Conservation (phyloP, 2,329 filamentous ascomycete genomes). For the Paraphaeosphaeria sporulosa region DNA sequence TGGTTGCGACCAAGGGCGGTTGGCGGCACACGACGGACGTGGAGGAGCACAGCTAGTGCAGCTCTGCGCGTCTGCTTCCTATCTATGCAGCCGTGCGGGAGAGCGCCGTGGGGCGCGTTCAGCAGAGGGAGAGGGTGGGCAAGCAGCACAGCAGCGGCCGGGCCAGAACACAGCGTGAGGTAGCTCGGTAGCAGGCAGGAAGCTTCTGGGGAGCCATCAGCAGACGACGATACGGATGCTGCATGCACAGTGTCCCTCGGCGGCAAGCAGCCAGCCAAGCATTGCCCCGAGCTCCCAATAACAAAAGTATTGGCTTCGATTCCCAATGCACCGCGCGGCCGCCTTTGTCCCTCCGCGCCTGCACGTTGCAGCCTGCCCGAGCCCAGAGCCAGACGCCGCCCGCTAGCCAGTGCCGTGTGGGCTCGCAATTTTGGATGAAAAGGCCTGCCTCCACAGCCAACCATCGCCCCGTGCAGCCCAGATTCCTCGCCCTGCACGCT, state of each 20-base stretch:
- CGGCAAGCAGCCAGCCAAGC: conserved; percentile 13
- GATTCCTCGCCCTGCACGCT: conserved; percentile 8
- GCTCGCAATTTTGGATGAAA: conserved; percentile 26
- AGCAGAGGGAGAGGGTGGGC: too few relatives aligned
- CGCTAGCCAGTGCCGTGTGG: not conserved
- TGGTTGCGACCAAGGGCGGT: not conserved
- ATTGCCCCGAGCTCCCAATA: conserved; percentile 20
- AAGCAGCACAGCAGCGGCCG: too few relatives aligned
- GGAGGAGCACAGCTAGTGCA: not conserved
- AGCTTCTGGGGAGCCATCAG: not conserved
- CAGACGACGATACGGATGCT: not conserved
- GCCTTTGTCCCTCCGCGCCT: conserved; percentile 10
- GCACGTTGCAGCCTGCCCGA: not conserved
- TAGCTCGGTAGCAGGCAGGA: too few relatives aligned
- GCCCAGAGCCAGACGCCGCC: conserved; percentile 1
- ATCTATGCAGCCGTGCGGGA: too few relatives aligned
- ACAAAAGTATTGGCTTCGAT: conserved; percentile 14
- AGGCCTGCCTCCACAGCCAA: conserved; percentile 5
- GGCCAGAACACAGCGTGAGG: too few relatives aligned
- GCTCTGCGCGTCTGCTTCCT: too few relatives aligned
- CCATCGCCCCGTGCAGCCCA: not conserved
- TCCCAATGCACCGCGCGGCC: not conserved
- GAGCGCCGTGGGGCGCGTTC: too few relatives aligned
- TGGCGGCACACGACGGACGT: not conserved
- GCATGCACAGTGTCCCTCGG: conserved; percentile 8